Percentiles rank a stretch among this genome's conserved stretches.
These are phyloP conservation scores for Trichophyton simii DNA, from an alignment of 2,329 filamentous ascomycete genomes.

Conservation along the genomic window DNA sequence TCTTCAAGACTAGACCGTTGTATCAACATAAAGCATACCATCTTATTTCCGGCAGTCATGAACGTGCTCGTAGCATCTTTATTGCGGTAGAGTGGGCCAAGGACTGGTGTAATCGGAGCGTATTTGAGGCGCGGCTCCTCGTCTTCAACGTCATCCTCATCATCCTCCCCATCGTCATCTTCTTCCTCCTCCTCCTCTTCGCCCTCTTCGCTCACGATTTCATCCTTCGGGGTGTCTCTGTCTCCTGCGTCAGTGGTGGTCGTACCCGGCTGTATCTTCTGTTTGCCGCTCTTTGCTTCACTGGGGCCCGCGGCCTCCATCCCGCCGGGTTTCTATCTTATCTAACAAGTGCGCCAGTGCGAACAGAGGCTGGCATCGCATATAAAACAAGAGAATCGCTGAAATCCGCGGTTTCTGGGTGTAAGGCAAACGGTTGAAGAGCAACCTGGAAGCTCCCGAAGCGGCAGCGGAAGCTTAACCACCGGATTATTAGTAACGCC, in stretches of 20 bases:
- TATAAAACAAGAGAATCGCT: not conserved
- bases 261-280: slow-evolving; percentile 13
- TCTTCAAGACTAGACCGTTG: not conserved
- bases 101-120: slow-evolving; percentile 65
- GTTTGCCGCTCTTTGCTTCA: slow-evolving; percentile 12
- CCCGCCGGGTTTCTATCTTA: slow-evolving; percentile 13
- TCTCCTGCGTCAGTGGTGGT: not conserved
- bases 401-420: not conserved
- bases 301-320: slow-evolving; percentile 30
- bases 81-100: slow-evolving; percentile 77
- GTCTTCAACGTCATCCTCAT: slow-evolving; percentile 72
- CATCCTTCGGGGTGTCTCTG: slow-evolving; percentile 3
- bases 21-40: slow-evolving; percentile 46
- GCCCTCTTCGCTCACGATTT: slow-evolving; percentile 7
- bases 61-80: slow-evolving; percentile 90
- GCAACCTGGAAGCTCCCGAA: not conserved
- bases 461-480: not conserved
- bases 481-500: not conserved
- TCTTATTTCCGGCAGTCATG: slow-evolving; percentile 85
- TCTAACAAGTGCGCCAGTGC: not conserved
- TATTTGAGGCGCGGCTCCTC: slow-evolving; percentile 95
- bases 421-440: not conserved
- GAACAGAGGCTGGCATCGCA: not conserved
- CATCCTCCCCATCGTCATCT: slow-evolving; percentile 44
- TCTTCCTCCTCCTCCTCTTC: slow-evolving; percentile 17